These are phyloP conservation scores for Arctium lappa DNA, from an alignment of 129 eudicot genomes.

Conservation along the genomic window DNA sequence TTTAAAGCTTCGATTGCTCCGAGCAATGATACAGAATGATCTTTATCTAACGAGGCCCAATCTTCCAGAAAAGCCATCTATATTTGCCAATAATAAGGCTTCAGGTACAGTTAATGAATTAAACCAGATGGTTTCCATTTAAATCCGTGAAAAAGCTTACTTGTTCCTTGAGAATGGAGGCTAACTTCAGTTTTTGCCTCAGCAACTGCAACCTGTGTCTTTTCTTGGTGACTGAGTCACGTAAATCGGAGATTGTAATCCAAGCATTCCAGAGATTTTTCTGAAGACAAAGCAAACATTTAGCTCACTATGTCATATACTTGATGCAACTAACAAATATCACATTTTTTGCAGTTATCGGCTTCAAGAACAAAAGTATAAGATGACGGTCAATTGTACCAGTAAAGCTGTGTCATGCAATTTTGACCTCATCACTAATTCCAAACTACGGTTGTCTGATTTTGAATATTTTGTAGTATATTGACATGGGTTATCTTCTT, in stretches of 20 bases:
- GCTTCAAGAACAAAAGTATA: not conserved
- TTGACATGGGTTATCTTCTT: not conserved
- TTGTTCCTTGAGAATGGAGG: conserved; percentile 86
- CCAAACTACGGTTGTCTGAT: not conserved
- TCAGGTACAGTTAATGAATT: not conserved
- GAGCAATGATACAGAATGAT: conserved; percentile 66
- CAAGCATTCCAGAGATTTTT: conserved; percentile 91
- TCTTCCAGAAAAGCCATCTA: conserved; percentile 71
- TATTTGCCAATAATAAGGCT: conserved; percentile 15
- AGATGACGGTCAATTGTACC: not conserved
- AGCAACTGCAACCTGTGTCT: conserved; percentile 79
- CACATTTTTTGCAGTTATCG: not conserved
- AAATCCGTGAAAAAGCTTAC: conserved; percentile 36
- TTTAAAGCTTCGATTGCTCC: conserved; percentile 96
- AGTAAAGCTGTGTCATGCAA: too few relatives aligned
- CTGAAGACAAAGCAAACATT: conserved; percentile 42
- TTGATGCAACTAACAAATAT: not conserved
- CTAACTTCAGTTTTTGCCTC: conserved; percentile 86
- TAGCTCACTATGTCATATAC: conserved; percentile 4
- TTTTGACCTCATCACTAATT: not conserved
- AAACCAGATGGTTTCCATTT: not conserved
- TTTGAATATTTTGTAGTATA: too few relatives aligned
- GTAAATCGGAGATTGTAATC: conserved; percentile 89
- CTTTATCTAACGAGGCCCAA: conserved; percentile 84
- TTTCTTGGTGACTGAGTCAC: conserved; percentile 86